phyloP scores from a whole-genome alignment of 1,284 basidiomycete genomes.

The Tilletia caries region DNA sequence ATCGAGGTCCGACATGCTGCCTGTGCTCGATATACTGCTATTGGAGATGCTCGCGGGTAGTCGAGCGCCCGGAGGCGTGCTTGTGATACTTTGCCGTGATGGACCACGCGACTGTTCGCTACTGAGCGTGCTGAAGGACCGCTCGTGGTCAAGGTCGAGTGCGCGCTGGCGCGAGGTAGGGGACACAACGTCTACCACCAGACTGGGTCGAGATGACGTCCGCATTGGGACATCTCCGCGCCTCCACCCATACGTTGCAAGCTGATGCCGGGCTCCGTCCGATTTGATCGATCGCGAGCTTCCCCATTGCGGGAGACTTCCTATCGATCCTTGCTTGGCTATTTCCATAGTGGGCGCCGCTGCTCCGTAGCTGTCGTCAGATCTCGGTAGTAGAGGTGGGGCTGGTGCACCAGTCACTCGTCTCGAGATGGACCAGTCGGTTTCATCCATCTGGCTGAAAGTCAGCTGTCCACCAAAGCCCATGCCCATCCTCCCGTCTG shows the following conservation, averaged over 20 bases:
- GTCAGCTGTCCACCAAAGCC: not conserved
- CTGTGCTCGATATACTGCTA: not conserved
- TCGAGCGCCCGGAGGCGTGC: not conserved
- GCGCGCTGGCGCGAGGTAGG: not conserved
- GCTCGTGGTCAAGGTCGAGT: slow-evolving; percentile 1
- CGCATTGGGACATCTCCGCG: slow-evolving; percentile 2
- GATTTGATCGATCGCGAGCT: slow-evolving; percentile 1
- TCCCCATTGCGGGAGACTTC: not conserved
- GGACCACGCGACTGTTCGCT: not conserved
- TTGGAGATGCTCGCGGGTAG: not conserved
- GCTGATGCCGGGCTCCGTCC: slow-evolving; percentile 1
- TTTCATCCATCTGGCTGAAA: not conserved
- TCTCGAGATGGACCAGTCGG: no score
- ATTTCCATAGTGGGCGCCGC: not conserved
- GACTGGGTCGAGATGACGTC: not conserved
- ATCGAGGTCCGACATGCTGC: not conserved
- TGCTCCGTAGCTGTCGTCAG: not conserved
- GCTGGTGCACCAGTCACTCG: not conserved
- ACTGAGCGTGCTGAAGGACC: not conserved
- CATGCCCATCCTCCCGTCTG: not conserved
- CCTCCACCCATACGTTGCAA: slow-evolving; percentile 2
- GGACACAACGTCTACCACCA: not conserved
- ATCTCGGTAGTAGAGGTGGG: not conserved
- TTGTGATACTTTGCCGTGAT: not conserved
- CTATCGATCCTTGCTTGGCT: not conserved